Evolutionary conservation across 139 green algal genomes (phyloP), one percentile per base, ranked within the genome.

Genomic region (Coelastrella sp.): DNA sequence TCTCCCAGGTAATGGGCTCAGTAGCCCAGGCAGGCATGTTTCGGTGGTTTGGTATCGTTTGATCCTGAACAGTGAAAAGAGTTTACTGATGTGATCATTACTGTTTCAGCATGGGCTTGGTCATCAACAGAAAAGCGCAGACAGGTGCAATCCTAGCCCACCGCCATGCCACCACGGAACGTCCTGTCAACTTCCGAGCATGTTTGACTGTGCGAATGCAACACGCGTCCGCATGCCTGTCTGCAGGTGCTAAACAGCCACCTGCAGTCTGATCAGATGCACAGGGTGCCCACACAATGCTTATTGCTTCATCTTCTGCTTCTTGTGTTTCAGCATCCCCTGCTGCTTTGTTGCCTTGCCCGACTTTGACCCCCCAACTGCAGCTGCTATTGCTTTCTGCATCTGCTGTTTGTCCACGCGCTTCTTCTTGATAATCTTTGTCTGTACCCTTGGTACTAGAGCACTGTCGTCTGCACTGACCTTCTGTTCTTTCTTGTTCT

Each of bases 1-100:
- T 4, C 17, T 88, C 53, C 85, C 85, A 89, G 11, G 32, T 83
- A 35, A 88, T 57, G 35, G 41, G 43, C 43, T 79, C 72, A 7
- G 43, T 79, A 5, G 72, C 68, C 68, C 53, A 64, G 2, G 53
- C 68, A 9, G 21, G 19, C 68, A 77, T 77, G 53, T 64, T 64
- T 5, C 53, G 53, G 3, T 64, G 27, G 19, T 9, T 19, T 64
- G 6, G 53, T 9, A 64, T 57, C 45, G 45, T 13, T 57, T 57
- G 45, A 57, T 57, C 11, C 11, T 57, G 11, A 57, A 13, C 45
- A 57, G 45, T 13, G 15, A 13, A 9, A 23, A 13, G 11, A 57
- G 15, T 57, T 13, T 0, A 0, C n/a, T n/a, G n/a, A n/a, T n/a
- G n/a, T n/a, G n/a, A n/a, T n/a, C n/a, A n/a, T n/a, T n/a, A n/a